A percentile compares a stretch with the other conserved stretches of the same genome.
These are phyloP conservation scores for Apiospora sp. DNA, from an alignment of 2,329 filamentous ascomycete genomes.

Conservation along the genomic window DNA sequence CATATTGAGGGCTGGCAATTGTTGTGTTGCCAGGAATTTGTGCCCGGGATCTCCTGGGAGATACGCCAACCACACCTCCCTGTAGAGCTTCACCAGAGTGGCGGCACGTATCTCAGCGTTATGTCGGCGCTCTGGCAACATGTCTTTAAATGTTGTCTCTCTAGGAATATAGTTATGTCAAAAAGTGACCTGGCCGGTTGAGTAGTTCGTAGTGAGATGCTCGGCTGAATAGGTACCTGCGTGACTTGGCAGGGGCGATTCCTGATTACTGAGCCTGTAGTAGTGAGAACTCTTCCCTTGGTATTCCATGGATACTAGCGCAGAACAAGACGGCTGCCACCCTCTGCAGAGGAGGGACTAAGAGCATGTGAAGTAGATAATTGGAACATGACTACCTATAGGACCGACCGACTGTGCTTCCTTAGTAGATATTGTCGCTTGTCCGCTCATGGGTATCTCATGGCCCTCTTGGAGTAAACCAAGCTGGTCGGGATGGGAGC, in stretches of 20 bases:
- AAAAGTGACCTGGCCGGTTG: neutral
- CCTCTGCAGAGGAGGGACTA: neutral
- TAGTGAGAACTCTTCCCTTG: neutral
- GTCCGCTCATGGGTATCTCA: neutral
- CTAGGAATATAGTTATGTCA: neutral
- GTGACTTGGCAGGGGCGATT: neutral
- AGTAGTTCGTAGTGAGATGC: neutral
- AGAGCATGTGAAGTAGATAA: neutral
- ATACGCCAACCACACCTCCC: neutral
- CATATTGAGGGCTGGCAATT: neutral
- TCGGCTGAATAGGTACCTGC: neutral
- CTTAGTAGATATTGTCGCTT: neutral
- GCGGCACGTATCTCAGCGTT: neutral
- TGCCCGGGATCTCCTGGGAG: neutral
- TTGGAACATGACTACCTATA: neutral
- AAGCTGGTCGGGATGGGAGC: neutral
- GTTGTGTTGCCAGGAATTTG: neutral
- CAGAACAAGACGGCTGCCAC: no score
- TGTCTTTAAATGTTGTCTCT: neutral
- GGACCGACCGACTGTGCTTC: no score
- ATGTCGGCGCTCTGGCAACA: neutral
- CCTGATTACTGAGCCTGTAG: neutral
- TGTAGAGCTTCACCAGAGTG: neutral
- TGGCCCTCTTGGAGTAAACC: neutral
- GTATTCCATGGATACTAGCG: neutral